Evolutionary conservation across 257 asterid genomes (phyloP).

Genomic region (Plantago ovata): DNA sequence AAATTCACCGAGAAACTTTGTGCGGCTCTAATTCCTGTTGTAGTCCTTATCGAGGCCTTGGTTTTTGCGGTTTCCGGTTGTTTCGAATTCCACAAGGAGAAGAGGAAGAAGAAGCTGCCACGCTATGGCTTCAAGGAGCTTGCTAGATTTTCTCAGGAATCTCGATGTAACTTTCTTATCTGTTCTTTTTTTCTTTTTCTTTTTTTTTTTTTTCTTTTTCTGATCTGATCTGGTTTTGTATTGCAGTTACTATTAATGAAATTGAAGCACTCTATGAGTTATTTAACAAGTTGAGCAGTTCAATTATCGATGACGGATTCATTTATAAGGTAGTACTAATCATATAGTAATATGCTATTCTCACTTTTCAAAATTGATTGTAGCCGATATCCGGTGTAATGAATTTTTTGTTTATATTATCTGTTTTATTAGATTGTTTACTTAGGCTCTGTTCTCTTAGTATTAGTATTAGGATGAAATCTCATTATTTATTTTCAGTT

Average conservation of each 20-base stretch:
- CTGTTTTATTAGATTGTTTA: background rate
- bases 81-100: constrained; percentile 30
- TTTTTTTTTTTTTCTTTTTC: background rate
- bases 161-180: constrained; percentile 43
- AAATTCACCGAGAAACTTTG: constrained; percentile 55
- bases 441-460: too few relatives aligned
- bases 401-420: background rate
- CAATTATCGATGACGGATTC: constrained; percentile 80
- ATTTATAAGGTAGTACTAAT: constrained; percentile 61
- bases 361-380: too few relatives aligned
- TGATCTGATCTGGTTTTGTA: background rate
- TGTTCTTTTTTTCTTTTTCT: background rate
- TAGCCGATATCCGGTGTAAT: background rate
- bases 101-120: constrained; percentile 22
- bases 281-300: constrained; percentile 76
- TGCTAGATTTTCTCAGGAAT: constrained; percentile 51
- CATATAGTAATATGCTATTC: background rate
- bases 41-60: constrained; percentile 47
- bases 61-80: constrained; percentile 46
- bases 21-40: constrained; percentile 43
- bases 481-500: too few relatives aligned
- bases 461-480: background rate
- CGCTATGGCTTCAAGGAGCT: constrained; percentile 32
- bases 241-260: constrained; percentile 74
- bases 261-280: constrained; percentile 79